phyloP scores from a whole-genome alignment of 768 basidiomycete species.

The Russula foetens region DNA sequence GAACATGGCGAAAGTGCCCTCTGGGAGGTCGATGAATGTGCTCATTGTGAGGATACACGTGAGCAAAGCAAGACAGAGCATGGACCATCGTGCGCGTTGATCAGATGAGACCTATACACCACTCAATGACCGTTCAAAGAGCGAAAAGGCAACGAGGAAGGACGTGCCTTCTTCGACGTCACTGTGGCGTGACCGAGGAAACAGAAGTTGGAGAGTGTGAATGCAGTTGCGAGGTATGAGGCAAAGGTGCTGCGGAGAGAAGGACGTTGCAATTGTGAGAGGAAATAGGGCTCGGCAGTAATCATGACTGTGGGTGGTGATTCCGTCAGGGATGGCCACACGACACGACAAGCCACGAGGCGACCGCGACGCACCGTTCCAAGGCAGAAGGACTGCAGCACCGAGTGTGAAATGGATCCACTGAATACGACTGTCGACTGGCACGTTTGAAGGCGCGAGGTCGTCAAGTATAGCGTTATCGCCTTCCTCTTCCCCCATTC shows the following conservation, averaged over 20 bases:
- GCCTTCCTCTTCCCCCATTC: background rate
- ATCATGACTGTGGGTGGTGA: constrained; percentile 53
- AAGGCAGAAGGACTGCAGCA: constrained; percentile 72
- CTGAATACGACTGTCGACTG: constrained; percentile 38
- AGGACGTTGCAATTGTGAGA: constrained; percentile 58
- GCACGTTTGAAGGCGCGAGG: constrained; percentile 5
- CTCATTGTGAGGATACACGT: constrained; percentile 55
- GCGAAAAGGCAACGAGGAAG: background rate
- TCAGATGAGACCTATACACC: constrained; percentile 48
- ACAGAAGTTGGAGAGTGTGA: constrained; percentile 55
- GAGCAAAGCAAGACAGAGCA: constrained; percentile 44
- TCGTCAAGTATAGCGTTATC: constrained; percentile 1
- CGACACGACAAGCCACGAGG: background rate
- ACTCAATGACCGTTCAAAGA: background rate
- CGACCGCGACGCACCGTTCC: constrained; percentile 62
- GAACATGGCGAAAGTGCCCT: constrained; percentile 56
- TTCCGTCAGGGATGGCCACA: background rate
- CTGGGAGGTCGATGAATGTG: constrained; percentile 47
- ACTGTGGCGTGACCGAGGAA: constrained; percentile 70
- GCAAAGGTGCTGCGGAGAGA: constrained; percentile 41
- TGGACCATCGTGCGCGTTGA: constrained; percentile 43
- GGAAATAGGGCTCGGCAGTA: constrained; percentile 76
- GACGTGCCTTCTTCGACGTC: constrained; percentile 56
- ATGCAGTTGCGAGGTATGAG: constrained; percentile 38
- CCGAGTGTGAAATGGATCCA: constrained; percentile 72